A percentile compares a stretch with the other conserved stretches of the same genome.
phyloP scores from a whole-genome alignment of 345 rosid genomes.

The Sonneratia caseolaris region DNA sequence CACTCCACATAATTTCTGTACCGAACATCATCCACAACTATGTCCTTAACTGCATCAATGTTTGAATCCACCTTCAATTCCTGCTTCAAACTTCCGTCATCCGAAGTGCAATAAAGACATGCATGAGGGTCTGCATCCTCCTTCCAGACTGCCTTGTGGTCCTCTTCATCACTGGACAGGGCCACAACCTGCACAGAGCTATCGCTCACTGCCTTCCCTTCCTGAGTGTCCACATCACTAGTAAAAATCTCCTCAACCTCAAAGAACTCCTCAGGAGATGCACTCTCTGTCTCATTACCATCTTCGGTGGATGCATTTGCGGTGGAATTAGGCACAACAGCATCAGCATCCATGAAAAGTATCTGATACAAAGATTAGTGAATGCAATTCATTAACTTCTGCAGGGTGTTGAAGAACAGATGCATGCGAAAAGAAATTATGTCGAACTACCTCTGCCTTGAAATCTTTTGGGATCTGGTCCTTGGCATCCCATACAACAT shows the following conservation, averaged over 20 bases:
- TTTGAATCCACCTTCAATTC: conserved; percentile 35
- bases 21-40: conserved; percentile 85
- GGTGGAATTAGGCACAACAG: conserved; percentile 48
- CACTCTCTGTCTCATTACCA: conserved; percentile 45
- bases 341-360: conserved; percentile 72
- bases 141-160: conserved; percentile 49
- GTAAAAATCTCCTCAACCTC: conserved; percentile 97
- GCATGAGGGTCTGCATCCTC: conserved; percentile 59
- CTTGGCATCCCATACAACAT: conserved; percentile 79
- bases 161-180: conserved; percentile 15
- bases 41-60: conserved; percentile 74
- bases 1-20: conserved; percentile 43
- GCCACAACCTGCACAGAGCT: background rate
- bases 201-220: conserved; percentile 40
- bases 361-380: conserved; percentile 73
- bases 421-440: conserved; percentile 16
- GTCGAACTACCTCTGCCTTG: conserved; percentile 75
- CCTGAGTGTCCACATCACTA: conserved; percentile 53
- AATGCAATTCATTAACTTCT: conserved; percentile 45
- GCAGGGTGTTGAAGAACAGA: conserved; percentile 25
- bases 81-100: conserved; percentile 47
- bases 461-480: conserved; percentile 71
- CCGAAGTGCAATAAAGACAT: conserved; percentile 64
- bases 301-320: conserved; percentile 44
- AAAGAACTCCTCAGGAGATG: conserved; percentile 91